A percentile compares a stretch with the other conserved stretches of the same genome.
phyloP scores from a whole-genome alignment of 2,329 filamentous ascomycete genomes.

The Stagonosporopsis cucurbitacearum region DNA sequence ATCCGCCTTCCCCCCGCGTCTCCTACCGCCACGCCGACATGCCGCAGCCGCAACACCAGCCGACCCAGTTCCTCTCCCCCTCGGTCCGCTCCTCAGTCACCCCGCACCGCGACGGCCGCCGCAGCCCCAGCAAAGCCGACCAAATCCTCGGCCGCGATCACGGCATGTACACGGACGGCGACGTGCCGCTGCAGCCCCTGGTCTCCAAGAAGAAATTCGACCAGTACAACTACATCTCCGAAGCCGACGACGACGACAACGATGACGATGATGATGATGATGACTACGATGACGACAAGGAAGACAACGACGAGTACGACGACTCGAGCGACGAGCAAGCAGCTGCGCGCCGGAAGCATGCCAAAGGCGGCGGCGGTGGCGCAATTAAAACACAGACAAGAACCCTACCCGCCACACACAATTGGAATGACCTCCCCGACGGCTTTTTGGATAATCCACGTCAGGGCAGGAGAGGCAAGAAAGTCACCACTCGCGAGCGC shows the following conservation, averaged over 20 bases:
- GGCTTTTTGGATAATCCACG: slow-evolving; percentile 47
- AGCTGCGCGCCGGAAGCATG: slow-evolving; percentile 23
- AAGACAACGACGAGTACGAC: slow-evolving; percentile 48
- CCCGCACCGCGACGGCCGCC: slow-evolving; percentile 42
- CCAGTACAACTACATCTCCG: slow-evolving; percentile 46
- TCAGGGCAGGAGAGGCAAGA: slow-evolving; percentile 36
- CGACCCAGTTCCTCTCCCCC: slow-evolving; percentile 30
- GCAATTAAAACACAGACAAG: slow-evolving; percentile 24
- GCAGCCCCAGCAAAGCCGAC: slow-evolving; percentile 51
- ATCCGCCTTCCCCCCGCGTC: slow-evolving; percentile 35
- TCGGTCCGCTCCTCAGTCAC: not conserved
- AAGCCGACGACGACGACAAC: slow-evolving; percentile 50
- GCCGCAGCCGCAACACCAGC: slow-evolving; percentile 38
- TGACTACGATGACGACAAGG: slow-evolving; percentile 45
- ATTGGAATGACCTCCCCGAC: slow-evolving; percentile 59
- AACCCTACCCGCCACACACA: slow-evolving; percentile 36
- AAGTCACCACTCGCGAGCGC: slow-evolving; percentile 35
- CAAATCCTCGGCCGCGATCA: slow-evolving; percentile 50
- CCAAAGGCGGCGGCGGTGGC: no score
- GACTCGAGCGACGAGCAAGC: slow-evolving; percentile 42
- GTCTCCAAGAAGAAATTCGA: slow-evolving; percentile 46
- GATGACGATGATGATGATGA: slow-evolving; percentile 44
- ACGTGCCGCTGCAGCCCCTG: slow-evolving; percentile 52
- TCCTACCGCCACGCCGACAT: slow-evolving; percentile 44
- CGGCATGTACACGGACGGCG: slow-evolving; percentile 46